Base-by-base conservation (phyloP, 2,329 filamentous ascomycete species). In the Massarina eburnea region DNA sequence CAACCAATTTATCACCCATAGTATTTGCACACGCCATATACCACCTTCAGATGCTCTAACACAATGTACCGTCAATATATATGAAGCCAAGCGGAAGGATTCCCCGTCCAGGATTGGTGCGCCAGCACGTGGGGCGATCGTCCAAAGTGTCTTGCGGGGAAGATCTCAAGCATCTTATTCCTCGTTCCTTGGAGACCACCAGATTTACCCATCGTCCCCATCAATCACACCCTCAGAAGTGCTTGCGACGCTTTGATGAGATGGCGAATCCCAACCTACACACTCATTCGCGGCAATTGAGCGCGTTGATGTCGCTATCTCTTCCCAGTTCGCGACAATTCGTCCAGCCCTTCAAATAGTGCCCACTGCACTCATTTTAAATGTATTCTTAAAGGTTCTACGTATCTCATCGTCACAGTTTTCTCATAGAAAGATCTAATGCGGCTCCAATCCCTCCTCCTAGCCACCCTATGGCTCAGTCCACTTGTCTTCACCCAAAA, bases 261-360 rank as follows among this genome's bases (percentile, higher is more conserved):
- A 32, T 38, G 24, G 39, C 45, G 44, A 39, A 41, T 42, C 39
- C 24, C 41, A 54, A 57, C 53, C 42, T 50, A 15, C 1, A 18
- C 7, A 15, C 36, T 49, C 46, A 50, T 55, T n/a, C 50, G 19
- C 43, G 45, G 46, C 45, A 55, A 49, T 49, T 49, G 41, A 10
- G 22, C 18, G 29, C 15, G 19, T 19, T 30, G 33, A 24, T 35
- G 22, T 29, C 14, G 32, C 17, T 17, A 30, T 15, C 15, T 8
- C 5, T n/a, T 15, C 20, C 26, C 12, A 5, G 32, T 12, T 8
- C 18, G 27, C 7, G 17, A 5, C 22, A 3, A 29, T 20, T 37
- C 29, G 30, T 34, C 32, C 10, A 34, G 39, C 33, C 44, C 18
- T 46, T 46, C 36, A 52, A 46, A 37, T 33, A 39, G 37, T 10